Base-by-base conservation (phyloP, 805 yeast species). In the Schwanniomyces occidentalis region DNA sequence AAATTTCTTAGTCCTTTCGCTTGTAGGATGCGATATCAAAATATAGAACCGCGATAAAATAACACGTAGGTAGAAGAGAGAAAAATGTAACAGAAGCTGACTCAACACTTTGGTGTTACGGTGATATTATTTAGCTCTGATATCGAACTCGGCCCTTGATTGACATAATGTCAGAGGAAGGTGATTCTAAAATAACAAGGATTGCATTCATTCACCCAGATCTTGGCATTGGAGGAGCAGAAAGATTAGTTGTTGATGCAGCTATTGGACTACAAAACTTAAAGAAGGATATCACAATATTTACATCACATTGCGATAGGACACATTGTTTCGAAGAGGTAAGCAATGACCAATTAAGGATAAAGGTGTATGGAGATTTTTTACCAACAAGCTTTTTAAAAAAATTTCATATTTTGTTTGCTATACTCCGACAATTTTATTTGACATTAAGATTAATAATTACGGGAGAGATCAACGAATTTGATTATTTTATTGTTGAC, bases 141-240 rank as follows among this genome's bases (percentile, higher is more conserved):
- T n/a, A n/a, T 6, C 18, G 13, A 19, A 27, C 23, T 12, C 5
- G n/a, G 16, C 12, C 23, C 6, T 15, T 26, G 16, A 13, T 12
- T 6, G 10, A 15, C 23, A 32, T 12, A 8, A 35, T 35, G 33
- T 7, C 32, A 21, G 24, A 16, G 8, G 12, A 10, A 5, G n/a
- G 8, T 13, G 22, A 15, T 9, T 16, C 8, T 9, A 30, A 22
- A 10, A n/a, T 18, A n/a, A 48, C 38, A 72, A 78, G 70, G 40
- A 73, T 91, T 22, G 96, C 96, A 2, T 86, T 93, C 49, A 63
- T 93, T 4, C 99, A 93, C 54, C 99, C 99, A 0, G 99, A 93
- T 62, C 65, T 93, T 35, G 99, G 99, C 0, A 91, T 91, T 38
- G 99, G 85, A 4, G 99, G 99, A 4, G 99, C 99, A 1, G 99